Evolutionary conservation across 306 rosid species (phyloP).

Genomic region (Rosa persica): DNA sequence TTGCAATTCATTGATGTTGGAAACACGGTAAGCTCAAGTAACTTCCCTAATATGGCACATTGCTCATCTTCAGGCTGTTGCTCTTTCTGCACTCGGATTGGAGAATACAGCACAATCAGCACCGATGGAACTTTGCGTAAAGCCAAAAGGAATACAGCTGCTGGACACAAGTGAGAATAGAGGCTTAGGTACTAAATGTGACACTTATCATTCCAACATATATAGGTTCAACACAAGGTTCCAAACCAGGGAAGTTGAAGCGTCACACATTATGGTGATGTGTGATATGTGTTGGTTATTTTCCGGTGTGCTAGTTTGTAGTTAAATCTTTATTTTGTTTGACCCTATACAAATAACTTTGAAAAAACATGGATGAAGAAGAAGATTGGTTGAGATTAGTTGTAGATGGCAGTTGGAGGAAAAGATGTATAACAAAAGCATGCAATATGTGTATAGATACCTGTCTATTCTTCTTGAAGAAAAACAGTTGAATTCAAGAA

Average conservation of each 20-base stretch:
- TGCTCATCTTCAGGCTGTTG: constrained; percentile 80
- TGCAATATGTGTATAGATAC: too few relatives aligned
- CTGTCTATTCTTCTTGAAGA: too few relatives aligned
- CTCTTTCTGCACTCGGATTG: constrained; percentile 56
- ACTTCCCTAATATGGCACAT: constrained; percentile 29
- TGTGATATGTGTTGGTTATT: not conserved
- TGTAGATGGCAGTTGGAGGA: too few relatives aligned
- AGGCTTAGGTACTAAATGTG: not conserved
- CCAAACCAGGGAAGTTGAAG: not conserved
- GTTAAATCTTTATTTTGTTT: too few relatives aligned
- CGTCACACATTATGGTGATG: not conserved
- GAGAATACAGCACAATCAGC: constrained; percentile 65
- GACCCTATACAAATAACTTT: too few relatives aligned
- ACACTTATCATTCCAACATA: not conserved
- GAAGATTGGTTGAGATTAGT: too few relatives aligned
- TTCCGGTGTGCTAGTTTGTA: too few relatives aligned
- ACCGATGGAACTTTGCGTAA: constrained; percentile 61
- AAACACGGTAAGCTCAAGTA: too few relatives aligned
- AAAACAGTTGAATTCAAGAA: too few relatives aligned
- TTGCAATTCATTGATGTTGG: too few relatives aligned
- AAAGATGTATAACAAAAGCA: too few relatives aligned
- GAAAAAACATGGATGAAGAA: too few relatives aligned
- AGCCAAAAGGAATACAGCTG: constrained; percentile 47
- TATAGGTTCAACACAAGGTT: not conserved
- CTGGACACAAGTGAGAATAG: constrained; percentile 48